Conservation (phyloP, 306 rosid species). For the Mimosa pudica region DNA sequence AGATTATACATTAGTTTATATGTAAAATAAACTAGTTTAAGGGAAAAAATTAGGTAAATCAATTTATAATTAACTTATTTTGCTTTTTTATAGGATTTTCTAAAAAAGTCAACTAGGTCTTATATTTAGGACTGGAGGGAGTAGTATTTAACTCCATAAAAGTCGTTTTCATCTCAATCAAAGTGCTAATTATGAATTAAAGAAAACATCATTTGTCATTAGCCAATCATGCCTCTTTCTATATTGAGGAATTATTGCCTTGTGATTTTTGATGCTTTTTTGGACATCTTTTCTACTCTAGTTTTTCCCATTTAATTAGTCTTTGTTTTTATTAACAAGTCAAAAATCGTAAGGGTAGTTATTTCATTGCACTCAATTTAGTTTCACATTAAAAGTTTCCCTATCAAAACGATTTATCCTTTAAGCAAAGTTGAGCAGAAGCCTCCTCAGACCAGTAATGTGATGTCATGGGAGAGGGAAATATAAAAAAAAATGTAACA, state of each 20-base stretch:
- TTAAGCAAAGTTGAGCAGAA: not conserved
- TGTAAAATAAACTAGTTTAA: no score
- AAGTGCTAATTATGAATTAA: not conserved
- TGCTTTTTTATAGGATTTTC: no score
- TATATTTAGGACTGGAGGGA: no score
- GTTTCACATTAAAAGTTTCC: not conserved
- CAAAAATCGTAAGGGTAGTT: not conserved
- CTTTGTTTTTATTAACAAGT: constrained; percentile 19
- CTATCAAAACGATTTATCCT: not conserved
- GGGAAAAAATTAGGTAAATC: no score
- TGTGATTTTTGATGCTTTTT: constrained; percentile 7
- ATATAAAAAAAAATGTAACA: not conserved
- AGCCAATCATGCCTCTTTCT: not conserved
- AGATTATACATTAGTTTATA: no score
- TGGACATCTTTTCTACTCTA: constrained; percentile 3
- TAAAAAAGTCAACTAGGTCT: not conserved
- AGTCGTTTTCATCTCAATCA: constrained; percentile 8
- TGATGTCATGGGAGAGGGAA: not conserved
- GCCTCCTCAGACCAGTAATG: not conserved
- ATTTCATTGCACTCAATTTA: not conserved
- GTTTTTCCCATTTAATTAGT: not conserved
- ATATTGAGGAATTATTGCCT: constrained; percentile 2
- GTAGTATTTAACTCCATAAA: not conserved
- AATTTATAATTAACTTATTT: no score
- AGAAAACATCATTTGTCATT: constrained; percentile 4